Evolutionary conservation across 805 yeast species (phyloP).

Genomic region (Wickerhamomyces queroliae): DNA sequence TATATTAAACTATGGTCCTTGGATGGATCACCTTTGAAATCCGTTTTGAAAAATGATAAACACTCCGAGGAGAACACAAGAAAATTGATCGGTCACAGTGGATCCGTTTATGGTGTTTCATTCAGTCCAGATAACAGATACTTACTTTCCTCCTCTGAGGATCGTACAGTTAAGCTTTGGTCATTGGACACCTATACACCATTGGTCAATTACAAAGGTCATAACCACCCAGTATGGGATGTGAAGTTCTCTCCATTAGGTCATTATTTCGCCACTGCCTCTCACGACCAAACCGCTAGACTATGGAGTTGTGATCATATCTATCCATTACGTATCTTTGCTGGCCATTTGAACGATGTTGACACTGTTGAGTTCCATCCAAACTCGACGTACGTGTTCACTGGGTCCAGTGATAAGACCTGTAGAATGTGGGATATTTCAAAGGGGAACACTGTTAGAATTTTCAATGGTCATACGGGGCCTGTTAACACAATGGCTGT

Average conservation of each 20-base stretch:
- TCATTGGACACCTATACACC: conserved; percentile 86
- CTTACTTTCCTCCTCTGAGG: conserved; percentile 80
- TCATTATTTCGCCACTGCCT: conserved; percentile 96
- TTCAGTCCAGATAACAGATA: conserved; percentile 88
- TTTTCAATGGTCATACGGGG: conserved; percentile 90
- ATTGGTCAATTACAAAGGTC: conserved; percentile 92
- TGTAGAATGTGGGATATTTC: conserved; percentile 97
- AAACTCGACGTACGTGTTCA: conserved; percentile 87
- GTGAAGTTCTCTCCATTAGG: conserved; percentile 92
- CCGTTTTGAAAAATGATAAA: conserved; percentile 50
- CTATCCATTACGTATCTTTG: conserved; percentile 91
- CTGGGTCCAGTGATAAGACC: conserved; percentile 94
- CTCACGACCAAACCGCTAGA: conserved; percentile 96
- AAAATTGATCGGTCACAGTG: conserved; percentile 81
- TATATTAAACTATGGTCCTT: conserved; percentile 89
- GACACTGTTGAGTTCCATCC: conserved; percentile 96
- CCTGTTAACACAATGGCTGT: conserved; percentile 82
- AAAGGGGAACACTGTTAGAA: conserved; percentile 82
- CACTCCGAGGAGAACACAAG: conserved; percentile 39
- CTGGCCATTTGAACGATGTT: conserved; percentile 95
- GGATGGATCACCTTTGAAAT: conserved; percentile 79
- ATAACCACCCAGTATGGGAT: conserved; percentile 96
- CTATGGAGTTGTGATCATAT: conserved; percentile 98
- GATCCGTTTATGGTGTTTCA: conserved; percentile 85
- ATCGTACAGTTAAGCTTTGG: conserved; percentile 90